These are phyloP conservation scores for Vicia sativa DNA, from an alignment of 306 rosid genomes.

Conservation along the genomic window DNA sequence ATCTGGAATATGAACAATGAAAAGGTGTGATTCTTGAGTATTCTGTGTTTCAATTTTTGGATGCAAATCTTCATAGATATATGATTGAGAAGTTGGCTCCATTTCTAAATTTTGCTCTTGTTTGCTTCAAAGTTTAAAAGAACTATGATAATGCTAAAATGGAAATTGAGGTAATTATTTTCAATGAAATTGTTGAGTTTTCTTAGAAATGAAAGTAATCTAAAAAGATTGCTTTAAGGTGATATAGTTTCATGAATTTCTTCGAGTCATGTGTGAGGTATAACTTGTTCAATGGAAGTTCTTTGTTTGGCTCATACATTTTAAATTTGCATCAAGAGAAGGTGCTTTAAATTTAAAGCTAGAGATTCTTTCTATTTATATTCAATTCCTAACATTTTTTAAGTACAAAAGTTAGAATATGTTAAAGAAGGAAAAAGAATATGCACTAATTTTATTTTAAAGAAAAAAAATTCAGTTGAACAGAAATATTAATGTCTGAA, in stretches of 20 bases:
- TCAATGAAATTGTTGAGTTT: slow-evolving; percentile 19
- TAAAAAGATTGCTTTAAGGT: slow-evolving; percentile 26
- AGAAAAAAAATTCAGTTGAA: too few relatives aligned
- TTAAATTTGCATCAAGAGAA: slow-evolving; percentile 21
- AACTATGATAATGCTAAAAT: background rate
- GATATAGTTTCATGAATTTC: slow-evolving; percentile 21
- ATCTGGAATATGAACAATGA: slow-evolving; percentile 41
- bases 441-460: too few relatives aligned
- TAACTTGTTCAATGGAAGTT: slow-evolving; percentile 39
- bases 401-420: too few relatives aligned
- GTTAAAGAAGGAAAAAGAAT: too few relatives aligned
- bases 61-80: slow-evolving; percentile 34
- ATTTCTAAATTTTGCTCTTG: background rate
- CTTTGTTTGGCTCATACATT: slow-evolving; percentile 46
- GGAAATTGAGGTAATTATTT: slow-evolving; percentile 22
- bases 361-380: too few relatives aligned
- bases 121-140: background rate
- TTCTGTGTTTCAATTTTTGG: slow-evolving; percentile 22
- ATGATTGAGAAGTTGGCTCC: slow-evolving; percentile 10
- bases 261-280: slow-evolving; percentile 37
- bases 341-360: too few relatives aligned
- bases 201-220: slow-evolving; percentile 38
- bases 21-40: slow-evolving; percentile 25
- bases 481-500: too few relatives aligned
- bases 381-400: too few relatives aligned